Conservation (phyloP, 1,284 basidiomycete species). For the Bjerkandera adusta region DNA sequence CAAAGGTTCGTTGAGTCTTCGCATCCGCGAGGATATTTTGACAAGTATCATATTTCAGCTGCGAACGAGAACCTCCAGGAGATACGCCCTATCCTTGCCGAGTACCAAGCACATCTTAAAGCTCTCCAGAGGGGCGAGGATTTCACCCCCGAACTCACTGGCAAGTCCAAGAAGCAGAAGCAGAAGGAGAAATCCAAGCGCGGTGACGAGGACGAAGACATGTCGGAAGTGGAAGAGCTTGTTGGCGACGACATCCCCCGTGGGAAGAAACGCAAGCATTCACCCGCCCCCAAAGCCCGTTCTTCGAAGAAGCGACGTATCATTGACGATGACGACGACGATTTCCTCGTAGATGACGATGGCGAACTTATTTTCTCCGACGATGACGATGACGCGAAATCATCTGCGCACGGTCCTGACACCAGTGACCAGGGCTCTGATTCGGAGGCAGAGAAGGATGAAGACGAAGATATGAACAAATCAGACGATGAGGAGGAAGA, state of each 20-base stretch:
- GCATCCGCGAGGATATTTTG: neutral
- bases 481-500: conserved; percentile 32
- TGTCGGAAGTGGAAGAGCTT: neutral
- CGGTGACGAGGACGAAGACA: conserved; percentile 10
- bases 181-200: conserved; percentile 13
- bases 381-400: conserved; percentile 21
- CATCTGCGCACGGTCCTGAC: conserved; percentile 18
- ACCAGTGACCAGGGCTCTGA: conserved; percentile 27
- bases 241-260: conserved; percentile 3
- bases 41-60: conserved; percentile 24
- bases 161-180: conserved; percentile 20
- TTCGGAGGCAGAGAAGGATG: conserved; percentile 22
- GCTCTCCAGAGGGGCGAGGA: conserved; percentile 44
- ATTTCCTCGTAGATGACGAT: conserved; percentile 26
- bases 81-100: conserved; percentile 36
- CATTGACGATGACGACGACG: conserved; percentile 23
- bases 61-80: conserved; percentile 40
- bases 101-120: conserved; percentile 46
- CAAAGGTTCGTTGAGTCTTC: conserved; percentile 36
- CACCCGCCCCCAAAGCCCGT: conserved; percentile 35
- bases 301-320: conserved; percentile 44
- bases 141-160: conserved; percentile 43
- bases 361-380: conserved; percentile 27
- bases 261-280: conserved; percentile 51
- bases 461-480: conserved; percentile 23